Conservation (phyloP, 1,139 yeast species). For the Suhomyces choctaworum region DNA sequence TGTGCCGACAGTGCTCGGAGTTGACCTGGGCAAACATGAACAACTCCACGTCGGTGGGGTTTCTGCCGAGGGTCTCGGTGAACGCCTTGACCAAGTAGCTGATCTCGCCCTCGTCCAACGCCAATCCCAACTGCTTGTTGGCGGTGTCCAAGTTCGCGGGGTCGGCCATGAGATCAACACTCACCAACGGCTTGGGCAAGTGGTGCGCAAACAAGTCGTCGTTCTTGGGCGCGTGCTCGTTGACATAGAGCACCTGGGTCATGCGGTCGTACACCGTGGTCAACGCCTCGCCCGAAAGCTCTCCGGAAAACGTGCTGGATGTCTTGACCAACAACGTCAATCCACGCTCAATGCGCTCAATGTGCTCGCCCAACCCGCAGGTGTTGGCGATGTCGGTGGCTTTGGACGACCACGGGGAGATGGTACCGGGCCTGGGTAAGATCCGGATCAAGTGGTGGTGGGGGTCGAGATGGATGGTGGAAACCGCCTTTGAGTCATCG, state of each 20-base stretch:
- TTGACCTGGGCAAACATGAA: conserved; percentile 99
- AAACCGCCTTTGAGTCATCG: conserved; percentile 26
- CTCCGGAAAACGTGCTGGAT: conserved; percentile 52
- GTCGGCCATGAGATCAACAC: conserved; percentile 63
- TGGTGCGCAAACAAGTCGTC: conserved; percentile 78
- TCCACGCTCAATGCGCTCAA: conserved; percentile 92
- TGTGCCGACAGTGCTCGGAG: conserved; percentile 99
- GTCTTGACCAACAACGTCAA: conserved; percentile 69
- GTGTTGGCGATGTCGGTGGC: conserved; percentile 93
- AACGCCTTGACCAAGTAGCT: conserved; percentile 84
- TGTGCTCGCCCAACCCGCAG: conserved; percentile 71
- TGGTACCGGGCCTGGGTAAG: conserved; percentile 92
- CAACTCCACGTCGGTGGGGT: conserved; percentile 96
- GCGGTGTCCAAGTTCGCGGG: conserved; percentile 68
- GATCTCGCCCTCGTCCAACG: conserved; percentile 90
- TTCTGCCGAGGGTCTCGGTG: conserved; percentile 69
- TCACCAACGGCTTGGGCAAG: conserved; percentile 80
- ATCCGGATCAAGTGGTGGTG: conserved; percentile 69
- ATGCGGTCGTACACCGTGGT: conserved; percentile 86
- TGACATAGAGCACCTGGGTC: conserved; percentile 76
- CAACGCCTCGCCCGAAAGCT: conserved; percentile 53
- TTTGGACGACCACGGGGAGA: conserved; percentile 98
- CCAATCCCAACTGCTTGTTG: conserved; percentile 83
- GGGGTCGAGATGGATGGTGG: conserved; percentile 33
- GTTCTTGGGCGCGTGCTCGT: conserved; percentile 55